Base-by-base conservation (phyloP, 305 asterid genomes). In the Fraxinus greggii region DNA sequence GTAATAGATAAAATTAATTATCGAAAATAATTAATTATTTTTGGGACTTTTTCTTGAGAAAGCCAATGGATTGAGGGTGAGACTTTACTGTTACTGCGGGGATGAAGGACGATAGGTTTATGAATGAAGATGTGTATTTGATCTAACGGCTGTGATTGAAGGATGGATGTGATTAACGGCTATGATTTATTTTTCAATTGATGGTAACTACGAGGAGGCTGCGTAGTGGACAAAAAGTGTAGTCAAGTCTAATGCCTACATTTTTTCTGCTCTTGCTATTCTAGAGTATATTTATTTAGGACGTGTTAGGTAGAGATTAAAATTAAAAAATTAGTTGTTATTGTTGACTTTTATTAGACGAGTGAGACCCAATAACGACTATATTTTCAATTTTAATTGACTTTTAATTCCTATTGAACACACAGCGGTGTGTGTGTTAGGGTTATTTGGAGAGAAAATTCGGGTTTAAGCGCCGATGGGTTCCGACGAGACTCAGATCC, bases 401-500 rank as follows among this genome's bases (percentile, higher is more conserved):
- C n/a, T n/a, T n/a, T n/a, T n/a, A n/a, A n/a, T n/a, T n/a, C n/a
- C n/a, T n/a, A n/a, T n/a, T n/a, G n/a, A n/a, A n/a, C n/a, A n/a
- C n/a, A n/a, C n/a, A n/a, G n/a, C n/a, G n/a, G n/a, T n/a, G n/a
- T n/a, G 45, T 78, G 86, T 56, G 54, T 69, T 86, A 90, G 94
- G 91, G 96, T 88, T 92, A 31, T 90, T 81, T 85, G 40, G 82
- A 72, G 79, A 81, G 84, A 79, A 65, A 40, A 84, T 63, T 70
- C 86, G 90, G 92, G 97, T 91, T 90, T 88, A 86, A 88, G 94
- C 89, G 83, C 92, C 92, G 90, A 86, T 81, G 87, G 42, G 83
- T 45, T 87, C 94, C 93, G 92, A 87, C 92, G 89, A 88, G 91
- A 36, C 90, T 86, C 97, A 92, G 95, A 92, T 92, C 97, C 95